A percentile compares a stretch with the other conserved stretches of the same genome.
Conservation (phyloP, 2,329 filamentous ascomycete species). For the Talaromyces sp. region DNA sequence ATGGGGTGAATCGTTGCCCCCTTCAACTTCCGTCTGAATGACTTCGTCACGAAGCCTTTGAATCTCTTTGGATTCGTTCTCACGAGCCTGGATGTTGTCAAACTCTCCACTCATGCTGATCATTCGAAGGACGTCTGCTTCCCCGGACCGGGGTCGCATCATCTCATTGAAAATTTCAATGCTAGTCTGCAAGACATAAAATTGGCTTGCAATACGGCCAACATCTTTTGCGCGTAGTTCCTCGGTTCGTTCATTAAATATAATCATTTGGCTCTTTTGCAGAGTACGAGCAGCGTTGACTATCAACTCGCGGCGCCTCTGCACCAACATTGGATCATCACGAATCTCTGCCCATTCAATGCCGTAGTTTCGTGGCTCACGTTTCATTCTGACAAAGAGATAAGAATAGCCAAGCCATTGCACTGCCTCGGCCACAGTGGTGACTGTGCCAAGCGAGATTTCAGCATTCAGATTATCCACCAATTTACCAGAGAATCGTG, state of each 20-base stretch:
- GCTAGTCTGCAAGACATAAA: conserved; percentile 88
- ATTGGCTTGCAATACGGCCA: conserved; percentile 94
- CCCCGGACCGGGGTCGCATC: conserved; percentile 81
- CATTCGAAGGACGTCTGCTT: conserved; percentile 92
- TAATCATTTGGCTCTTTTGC: conserved; percentile 96
- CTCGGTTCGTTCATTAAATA: conserved; percentile 92
- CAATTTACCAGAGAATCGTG: conserved; percentile 86
- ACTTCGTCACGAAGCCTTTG: conserved; percentile 64
- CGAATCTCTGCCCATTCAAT: conserved; percentile 90
- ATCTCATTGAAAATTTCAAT: conserved; percentile 94
- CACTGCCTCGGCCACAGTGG: conserved; percentile 86
- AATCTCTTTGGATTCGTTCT: conserved; percentile 87
- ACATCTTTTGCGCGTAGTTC: conserved; percentile 92
- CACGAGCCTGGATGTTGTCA: conserved; percentile 89
- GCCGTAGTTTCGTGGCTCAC: conserved; percentile 85
- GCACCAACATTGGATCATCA: conserved; percentile 83
- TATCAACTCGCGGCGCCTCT: conserved; percentile 76
- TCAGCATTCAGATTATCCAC: conserved; percentile 98
- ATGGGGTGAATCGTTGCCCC: conserved; percentile 63
- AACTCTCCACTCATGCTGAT: conserved; percentile 97
- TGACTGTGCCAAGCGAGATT: conserved; percentile 89
- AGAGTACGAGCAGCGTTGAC: conserved; percentile 83
- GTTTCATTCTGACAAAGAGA: conserved; percentile 92
- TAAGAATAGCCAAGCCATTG: conserved; percentile 99
- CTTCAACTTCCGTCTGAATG: conserved; percentile 73